Conservation (phyloP, 805 yeast genomes). For the Pichia pseudocactophila region DNA sequence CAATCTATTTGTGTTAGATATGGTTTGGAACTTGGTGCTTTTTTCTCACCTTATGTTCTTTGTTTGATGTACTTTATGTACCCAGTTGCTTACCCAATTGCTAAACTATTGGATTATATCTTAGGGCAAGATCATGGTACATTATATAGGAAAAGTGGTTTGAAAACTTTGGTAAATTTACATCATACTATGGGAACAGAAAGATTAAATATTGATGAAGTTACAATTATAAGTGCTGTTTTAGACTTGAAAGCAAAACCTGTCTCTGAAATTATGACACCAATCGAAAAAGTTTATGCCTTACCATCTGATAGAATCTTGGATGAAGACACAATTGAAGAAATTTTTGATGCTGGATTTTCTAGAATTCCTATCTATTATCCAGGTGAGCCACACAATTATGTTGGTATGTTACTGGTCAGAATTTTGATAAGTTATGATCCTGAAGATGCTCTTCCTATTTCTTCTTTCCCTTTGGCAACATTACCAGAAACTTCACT, state of each 20-base stretch:
- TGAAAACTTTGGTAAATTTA: constrained; percentile 85
- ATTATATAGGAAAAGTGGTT: constrained; percentile 82
- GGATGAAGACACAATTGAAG: constrained; percentile 79
- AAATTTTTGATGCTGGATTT: constrained; percentile 88
- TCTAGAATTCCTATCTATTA: constrained; percentile 90
- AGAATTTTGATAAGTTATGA: constrained; percentile 90
- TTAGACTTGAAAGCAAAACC: constrained; percentile 87
- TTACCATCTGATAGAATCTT: constrained; percentile 75
- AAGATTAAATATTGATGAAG: constrained; percentile 88
- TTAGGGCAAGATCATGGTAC: constrained; percentile 97
- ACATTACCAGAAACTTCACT: constrained; percentile 92
- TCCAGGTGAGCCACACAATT: constrained; percentile 82
- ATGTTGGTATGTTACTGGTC: constrained; percentile 91
- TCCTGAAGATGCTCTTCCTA: constrained; percentile 91
- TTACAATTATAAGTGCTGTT: constrained; percentile 89
- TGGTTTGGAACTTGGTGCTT: constrained; percentile 86
- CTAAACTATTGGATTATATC: constrained; percentile 66
- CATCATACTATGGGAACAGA: constrained; percentile 95
- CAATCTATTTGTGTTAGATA: constrained; percentile 89
- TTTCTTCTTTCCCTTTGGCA: constrained; percentile 88
- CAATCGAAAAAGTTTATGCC: constrained; percentile 81
- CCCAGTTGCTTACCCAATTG: constrained; percentile 89
- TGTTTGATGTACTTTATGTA: constrained; percentile 80
- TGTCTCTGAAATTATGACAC: constrained; percentile 87
- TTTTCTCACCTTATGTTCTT: constrained; percentile 81